These are phyloP conservation scores for Tricholoma hemisulphureum DNA, from an alignment of 768 basidiomycete genomes.

Conservation along the genomic window DNA sequence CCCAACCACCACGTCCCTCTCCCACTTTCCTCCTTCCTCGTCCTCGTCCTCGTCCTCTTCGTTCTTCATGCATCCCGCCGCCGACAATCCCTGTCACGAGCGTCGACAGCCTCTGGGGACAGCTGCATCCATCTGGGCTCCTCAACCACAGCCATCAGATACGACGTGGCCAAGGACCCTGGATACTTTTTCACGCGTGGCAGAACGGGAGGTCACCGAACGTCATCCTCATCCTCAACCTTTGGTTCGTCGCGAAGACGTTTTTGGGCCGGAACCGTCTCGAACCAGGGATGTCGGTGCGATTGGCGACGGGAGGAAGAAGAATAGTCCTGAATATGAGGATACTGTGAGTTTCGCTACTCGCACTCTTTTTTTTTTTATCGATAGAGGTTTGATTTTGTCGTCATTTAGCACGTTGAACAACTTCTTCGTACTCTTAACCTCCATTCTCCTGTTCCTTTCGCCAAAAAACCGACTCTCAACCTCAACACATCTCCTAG, in stretches of 20 bases:
- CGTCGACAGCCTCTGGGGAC: slow-evolving; percentile 38
- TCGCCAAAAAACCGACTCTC: slow-evolving; percentile 42
- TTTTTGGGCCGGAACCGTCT: slow-evolving; percentile 57
- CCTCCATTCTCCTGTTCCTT: slow-evolving; percentile 71
- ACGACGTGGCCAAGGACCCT: slow-evolving; percentile 66
- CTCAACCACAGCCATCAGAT: slow-evolving; percentile 69
- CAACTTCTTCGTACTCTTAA: slow-evolving; percentile 78
- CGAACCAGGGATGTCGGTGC: slow-evolving; percentile 59
- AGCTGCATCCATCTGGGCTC: slow-evolving; percentile 76
- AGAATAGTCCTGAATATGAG: slow-evolving; percentile 53
- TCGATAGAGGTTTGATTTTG: neutral
- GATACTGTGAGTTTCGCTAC: slow-evolving; percentile 44
- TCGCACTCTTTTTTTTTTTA: slow-evolving; percentile 10
- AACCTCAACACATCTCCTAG: slow-evolving; percentile 46
- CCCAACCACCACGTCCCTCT: slow-evolving; percentile 41
- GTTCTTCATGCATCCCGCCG: slow-evolving; percentile 28
- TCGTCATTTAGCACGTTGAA: slow-evolving; percentile 64
- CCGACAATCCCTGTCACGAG: slow-evolving; percentile 36
- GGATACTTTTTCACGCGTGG: slow-evolving; percentile 56
- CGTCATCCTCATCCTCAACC: slow-evolving; percentile 24
- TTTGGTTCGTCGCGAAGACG: slow-evolving; percentile 52
- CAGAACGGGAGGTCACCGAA: slow-evolving; percentile 42
- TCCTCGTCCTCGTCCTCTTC: too few species aligned
- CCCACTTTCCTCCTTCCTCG: slow-evolving; percentile 1
- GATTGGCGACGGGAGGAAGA: slow-evolving; percentile 79